phyloP scores from a whole-genome alignment of 805 yeast species.

The Hanseniaspora pseudoguilliermondii region DNA sequence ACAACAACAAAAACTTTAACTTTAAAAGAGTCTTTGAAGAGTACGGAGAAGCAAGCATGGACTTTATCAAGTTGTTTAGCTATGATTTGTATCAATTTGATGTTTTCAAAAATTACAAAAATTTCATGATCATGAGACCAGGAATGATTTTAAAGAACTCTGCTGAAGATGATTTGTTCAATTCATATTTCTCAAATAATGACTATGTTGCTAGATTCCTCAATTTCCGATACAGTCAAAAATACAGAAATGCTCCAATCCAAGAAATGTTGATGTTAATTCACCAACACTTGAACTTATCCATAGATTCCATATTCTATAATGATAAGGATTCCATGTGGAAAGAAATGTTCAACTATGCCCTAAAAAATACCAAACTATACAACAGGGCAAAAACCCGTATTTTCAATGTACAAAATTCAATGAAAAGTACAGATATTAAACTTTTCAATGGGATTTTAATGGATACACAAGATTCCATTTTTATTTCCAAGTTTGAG shows the following conservation, averaged over 20 bases:
- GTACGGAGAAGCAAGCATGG: slow-evolving; percentile 6
- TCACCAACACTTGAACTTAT: neutral
- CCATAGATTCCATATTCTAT: neutral
- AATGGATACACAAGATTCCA: slow-evolving; percentile 5
- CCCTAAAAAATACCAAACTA: neutral
- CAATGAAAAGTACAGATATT: neutral
- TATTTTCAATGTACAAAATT: neutral
- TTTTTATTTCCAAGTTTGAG: slow-evolving; percentile 12
- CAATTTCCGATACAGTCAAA: slow-evolving; percentile 7
- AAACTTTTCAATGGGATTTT: slow-evolving; percentile 4
- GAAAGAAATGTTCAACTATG: neutral
- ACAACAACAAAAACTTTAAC: neutral
- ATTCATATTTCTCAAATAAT: neutral
- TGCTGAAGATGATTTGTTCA: neutral
- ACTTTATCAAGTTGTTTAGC: slow-evolving; percentile 1
- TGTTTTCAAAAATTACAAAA: neutral
- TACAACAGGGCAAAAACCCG: neutral
- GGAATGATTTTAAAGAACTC: neutral
- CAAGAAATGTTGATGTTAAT: neutral
- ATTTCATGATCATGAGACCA: slow-evolving; percentile 9
- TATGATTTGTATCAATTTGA: slow-evolving; percentile 9
- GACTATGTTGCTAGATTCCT: slow-evolving; percentile 2
- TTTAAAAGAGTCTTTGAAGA: slow-evolving; percentile 3
- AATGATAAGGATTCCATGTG: neutral
- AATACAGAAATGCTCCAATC: neutral